phyloP scores from a whole-genome alignment of 2,329 filamentous ascomycete species.

The Coniella vitis region DNA sequence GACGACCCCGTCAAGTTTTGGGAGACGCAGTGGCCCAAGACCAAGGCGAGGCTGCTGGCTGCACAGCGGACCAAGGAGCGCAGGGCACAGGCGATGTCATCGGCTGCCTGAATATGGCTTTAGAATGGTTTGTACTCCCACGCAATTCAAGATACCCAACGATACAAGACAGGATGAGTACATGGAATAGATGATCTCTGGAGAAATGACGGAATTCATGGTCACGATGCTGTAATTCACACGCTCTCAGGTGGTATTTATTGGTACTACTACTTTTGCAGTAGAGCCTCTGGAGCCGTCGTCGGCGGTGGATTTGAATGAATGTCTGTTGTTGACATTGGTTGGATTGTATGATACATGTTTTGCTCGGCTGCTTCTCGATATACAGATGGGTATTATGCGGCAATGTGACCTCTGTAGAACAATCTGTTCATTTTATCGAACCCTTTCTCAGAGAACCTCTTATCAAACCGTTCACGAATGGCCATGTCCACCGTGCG shows the following conservation, averaged over 20 bases:
- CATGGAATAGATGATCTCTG: background rate
- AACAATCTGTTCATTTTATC: no score
- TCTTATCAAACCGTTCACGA: background rate
- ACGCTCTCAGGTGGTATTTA: no score
- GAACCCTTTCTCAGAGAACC: no score
- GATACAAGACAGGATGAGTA: background rate
- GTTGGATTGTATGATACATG: no score
- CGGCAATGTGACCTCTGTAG: no score
- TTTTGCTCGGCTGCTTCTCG: no score
- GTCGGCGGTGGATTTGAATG: no score
- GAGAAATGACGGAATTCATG: background rate
- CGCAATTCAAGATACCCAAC: slow-evolving; percentile 16
- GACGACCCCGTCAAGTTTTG: slow-evolving; percentile 14
- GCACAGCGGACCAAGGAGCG: slow-evolving; percentile 52
- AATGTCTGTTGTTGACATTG: no score
- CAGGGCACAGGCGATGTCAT: slow-evolving; percentile 38
- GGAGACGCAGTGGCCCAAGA: slow-evolving; percentile 23
- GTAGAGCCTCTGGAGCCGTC: no score
- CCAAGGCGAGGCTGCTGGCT: slow-evolving; percentile 49
- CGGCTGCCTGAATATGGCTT: slow-evolving; percentile 23
- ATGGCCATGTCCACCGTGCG: background rate
- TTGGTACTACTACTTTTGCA: no score
- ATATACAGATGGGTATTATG: no score
- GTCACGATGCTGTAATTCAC: no score
- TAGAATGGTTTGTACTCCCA: slow-evolving; percentile 1